Conservation (phyloP, 2,329 filamentous ascomycete species). For the Teratosphaeria destructans region DNA sequence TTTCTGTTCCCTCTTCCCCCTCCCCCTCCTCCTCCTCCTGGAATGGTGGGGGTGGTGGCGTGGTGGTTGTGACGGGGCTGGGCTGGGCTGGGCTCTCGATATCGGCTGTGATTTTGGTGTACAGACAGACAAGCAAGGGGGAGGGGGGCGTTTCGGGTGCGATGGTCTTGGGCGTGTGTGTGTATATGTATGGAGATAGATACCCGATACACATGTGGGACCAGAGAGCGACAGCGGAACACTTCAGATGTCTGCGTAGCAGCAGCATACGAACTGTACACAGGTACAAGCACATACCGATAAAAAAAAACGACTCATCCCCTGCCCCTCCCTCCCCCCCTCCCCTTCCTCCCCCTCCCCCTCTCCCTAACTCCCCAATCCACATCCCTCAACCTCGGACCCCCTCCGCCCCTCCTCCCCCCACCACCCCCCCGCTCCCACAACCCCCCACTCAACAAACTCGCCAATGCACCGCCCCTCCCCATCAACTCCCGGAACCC, state of each 20-base stretch:
- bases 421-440: constrained; percentile 8
- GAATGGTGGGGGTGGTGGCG: neutral
- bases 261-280: too few species aligned
- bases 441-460: constrained; percentile 31
- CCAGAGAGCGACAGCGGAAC: too few species aligned
- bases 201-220: too few species aligned
- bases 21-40: neutral
- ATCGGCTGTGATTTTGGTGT: neutral
- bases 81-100: too few species aligned
- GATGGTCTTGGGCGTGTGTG: too few species aligned
- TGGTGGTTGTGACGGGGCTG: neutral
- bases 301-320: neutral
- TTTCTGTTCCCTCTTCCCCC: too few species aligned
- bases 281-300: too few species aligned
- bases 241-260: too few species aligned
- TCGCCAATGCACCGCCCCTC: constrained; percentile 19
- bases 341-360: neutral
- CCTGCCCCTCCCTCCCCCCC: neutral
- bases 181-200: too few species aligned
- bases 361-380: neutral
- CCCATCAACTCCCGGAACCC: constrained; percentile 50
- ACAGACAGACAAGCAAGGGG: too few species aligned
- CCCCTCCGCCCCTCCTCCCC: neutral
- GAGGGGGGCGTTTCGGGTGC: neutral
- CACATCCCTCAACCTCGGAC: neutral